Base-by-base conservation (phyloP, 305 asterid species). In the Fraxinus sp. region DNA sequence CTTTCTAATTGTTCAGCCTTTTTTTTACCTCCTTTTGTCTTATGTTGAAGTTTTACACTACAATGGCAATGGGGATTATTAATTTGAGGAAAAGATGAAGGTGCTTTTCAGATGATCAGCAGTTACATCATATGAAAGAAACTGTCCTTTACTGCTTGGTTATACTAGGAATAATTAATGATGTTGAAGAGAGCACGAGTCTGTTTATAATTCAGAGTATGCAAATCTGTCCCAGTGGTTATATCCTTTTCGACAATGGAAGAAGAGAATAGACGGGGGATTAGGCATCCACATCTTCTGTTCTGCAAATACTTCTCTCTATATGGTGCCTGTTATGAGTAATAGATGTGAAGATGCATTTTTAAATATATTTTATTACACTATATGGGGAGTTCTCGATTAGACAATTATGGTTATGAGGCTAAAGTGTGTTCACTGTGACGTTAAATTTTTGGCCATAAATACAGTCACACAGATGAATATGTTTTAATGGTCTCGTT, bases 401-500 rank as follows among this genome's bases (percentile, higher is more conserved):
- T 24, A 20, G 72, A 22, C 72, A 64, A 24, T 64, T 64, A 57
- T 18, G 70, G 30, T 59, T 6, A 24, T 64, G 11, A 64, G 30
- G 73, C 73, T 24, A 64, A 64, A 64, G 73, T 24, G 33, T 22
- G 33, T 64, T 64, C 33, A 24, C 33, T 24, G 30, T 64, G 14
- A 64, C n/a, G 13, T 74, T 20, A 57, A 79, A 49, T 73, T 9
- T 62, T 26, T 30, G 33, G 35, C 71, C 44, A 24, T 77, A 83
- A 87, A 71, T 85, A 81, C 79, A 36, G 57, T 59, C 28, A 80
- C 39, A 26, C 57, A 70, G 37, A 74, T 80, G 66, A 64, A 80
- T 83, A 49, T 77, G 37, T 68, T 44, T 84, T 49, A 22, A 28
- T 80, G 55, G 82, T 70, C 76, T 33, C 32, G 35, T 70, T 28